phyloP scores from a whole-genome alignment of 331 rosid genomes.

The Spiraea crenata region DNA sequence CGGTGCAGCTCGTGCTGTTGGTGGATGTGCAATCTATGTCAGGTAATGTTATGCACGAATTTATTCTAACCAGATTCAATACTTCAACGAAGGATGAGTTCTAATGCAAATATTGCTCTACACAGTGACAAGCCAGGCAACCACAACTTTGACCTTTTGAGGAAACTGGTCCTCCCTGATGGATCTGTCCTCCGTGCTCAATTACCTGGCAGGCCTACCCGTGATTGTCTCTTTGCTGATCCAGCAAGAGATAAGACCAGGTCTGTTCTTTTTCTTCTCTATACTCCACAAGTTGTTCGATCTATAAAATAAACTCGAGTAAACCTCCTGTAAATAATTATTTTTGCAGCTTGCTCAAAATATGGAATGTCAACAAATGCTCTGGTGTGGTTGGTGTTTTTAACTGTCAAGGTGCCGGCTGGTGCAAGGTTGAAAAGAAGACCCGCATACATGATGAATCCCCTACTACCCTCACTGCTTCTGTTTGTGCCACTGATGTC shows the following conservation, averaged over 20 bases:
- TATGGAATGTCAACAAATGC: conserved; percentile 93
- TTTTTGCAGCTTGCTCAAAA: conserved; percentile 76
- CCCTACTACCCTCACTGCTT: conserved; percentile 69
- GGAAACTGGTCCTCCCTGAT: conserved; percentile 84
- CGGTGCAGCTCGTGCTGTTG: conserved; percentile 93
- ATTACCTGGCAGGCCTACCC: conserved; percentile 91
- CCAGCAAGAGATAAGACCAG: conserved; percentile 92
- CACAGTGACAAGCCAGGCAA: conserved; percentile 87
- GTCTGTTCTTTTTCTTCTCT: conserved; percentile 30
- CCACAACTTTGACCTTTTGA: conserved; percentile 89
- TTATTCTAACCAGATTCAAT: background rate
- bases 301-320: background rate
- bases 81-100: background rate
- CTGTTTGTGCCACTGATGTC: conserved; percentile 66
- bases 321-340: conserved; percentile 3
- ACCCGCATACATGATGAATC: conserved; percentile 73
- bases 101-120: conserved; percentile 2
- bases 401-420: conserved; percentile 99
- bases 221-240: conserved; percentile 79
- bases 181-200: conserved; percentile 94
- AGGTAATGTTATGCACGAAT: conserved; percentile 44
- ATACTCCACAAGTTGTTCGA: background rate
- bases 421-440: conserved; percentile 85
- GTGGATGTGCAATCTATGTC: conserved; percentile 95
- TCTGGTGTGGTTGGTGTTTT: conserved; percentile 91